phyloP scores from a whole-genome alignment of 805 yeast genomes.

The Lipomyces japonicus region DNA sequence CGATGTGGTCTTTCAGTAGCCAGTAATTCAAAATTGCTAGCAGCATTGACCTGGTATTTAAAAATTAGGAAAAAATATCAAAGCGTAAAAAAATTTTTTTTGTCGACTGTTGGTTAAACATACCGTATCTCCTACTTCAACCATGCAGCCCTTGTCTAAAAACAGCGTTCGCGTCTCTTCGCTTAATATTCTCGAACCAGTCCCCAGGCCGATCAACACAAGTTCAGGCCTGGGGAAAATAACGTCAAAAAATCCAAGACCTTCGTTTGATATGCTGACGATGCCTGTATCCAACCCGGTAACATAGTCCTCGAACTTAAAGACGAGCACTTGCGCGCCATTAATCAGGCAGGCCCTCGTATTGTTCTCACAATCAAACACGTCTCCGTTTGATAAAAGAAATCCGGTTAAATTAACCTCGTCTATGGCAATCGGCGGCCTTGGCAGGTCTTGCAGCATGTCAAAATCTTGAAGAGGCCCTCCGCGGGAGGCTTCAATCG shows the following conservation, averaged over 20 bases:
- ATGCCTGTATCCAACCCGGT: conserved; percentile 51
- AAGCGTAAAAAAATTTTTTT: not conserved
- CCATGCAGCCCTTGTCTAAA: conserved; percentile 59
- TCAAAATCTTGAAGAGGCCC: conserved; percentile 29
- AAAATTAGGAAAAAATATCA: not conserved
- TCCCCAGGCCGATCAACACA: conserved; percentile 67
- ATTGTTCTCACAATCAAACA: conserved; percentile 36
- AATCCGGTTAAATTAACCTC: conserved; percentile 16
- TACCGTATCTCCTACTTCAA: conserved; percentile 63
- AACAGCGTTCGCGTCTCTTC: conserved; percentile 51
- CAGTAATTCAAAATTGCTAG: conserved; percentile 64
- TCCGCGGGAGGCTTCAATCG: conserved; percentile 23
- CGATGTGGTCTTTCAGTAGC: conserved; percentile 76
- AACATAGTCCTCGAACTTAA: conserved; percentile 44
- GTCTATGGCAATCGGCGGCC: conserved; percentile 28
- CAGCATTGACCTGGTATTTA: conserved; percentile 54
- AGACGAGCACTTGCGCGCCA: conserved; percentile 56
- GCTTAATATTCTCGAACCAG: conserved; percentile 57
- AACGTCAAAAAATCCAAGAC: conserved; percentile 49
- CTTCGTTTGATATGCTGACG: conserved; percentile 50
- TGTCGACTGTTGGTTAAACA: conserved; percentile 13
- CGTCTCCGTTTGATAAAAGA: conserved; percentile 16
- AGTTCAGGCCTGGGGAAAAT: conserved; percentile 76
- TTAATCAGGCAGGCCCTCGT: conserved; percentile 43
- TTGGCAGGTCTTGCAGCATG: conserved; percentile 22